Conservation (phyloP, 164 flowering plant genomes). For the Buxus sempervirens region DNA sequence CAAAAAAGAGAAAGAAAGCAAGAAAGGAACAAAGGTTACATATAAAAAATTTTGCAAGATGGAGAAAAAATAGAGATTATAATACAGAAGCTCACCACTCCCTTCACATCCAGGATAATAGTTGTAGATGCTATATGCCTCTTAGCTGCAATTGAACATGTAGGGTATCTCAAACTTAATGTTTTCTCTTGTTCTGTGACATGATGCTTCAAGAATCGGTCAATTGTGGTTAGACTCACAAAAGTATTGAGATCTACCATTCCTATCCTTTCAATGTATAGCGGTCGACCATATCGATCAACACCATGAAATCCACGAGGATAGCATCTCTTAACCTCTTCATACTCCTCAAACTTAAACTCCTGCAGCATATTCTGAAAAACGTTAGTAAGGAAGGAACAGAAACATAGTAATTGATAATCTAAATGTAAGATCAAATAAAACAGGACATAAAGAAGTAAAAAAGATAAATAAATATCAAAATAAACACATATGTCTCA, state of each 20-base stretch:
- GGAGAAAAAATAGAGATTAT: slow-evolving; percentile 1
- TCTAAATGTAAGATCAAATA: too few relatives aligned
- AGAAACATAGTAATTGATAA: not conserved
- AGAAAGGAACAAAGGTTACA: not conserved
- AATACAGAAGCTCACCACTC: slow-evolving; percentile 41
- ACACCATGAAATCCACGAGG: slow-evolving; percentile 82
- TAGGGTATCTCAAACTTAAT: slow-evolving; percentile 48
- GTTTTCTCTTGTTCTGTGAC: slow-evolving; percentile 69
- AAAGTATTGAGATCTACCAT: slow-evolving; percentile 47
- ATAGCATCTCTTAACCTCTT: slow-evolving; percentile 55
- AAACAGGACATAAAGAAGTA: too few relatives aligned
- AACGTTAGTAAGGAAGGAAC: not conserved
- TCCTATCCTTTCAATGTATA: slow-evolving; percentile 70
- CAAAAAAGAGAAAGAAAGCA: too few relatives aligned
- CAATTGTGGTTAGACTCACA: slow-evolving; percentile 43
- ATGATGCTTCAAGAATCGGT: slow-evolving; percentile 57
- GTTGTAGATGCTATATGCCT: slow-evolving; percentile 59
- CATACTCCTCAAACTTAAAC: slow-evolving; percentile 45
- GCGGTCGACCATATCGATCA: slow-evolving; percentile 58
- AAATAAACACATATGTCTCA: not conserved
- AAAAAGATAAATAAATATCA: not conserved
- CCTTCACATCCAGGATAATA: slow-evolving; percentile 62
- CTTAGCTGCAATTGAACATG: slow-evolving; percentile 66
- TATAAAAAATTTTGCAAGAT: not conserved
- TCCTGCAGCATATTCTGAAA: slow-evolving; percentile 37